Percentiles rank a stretch among this genome's conserved stretches.
phyloP scores from a whole-genome alignment of 1,284 basidiomycete species.

The Apiotrichum gamsii region DNA sequence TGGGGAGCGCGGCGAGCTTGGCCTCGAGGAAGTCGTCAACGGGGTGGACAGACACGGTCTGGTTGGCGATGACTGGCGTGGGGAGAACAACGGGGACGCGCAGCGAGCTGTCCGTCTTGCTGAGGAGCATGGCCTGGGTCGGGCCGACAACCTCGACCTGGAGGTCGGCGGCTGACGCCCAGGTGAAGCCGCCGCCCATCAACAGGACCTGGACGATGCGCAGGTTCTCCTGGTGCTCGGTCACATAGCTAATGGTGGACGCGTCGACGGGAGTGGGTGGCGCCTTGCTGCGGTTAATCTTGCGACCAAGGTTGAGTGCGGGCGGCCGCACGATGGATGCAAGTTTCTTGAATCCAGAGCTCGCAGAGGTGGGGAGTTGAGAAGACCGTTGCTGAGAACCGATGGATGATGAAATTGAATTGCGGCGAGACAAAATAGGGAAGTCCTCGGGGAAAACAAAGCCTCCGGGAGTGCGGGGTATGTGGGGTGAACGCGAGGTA shows the following conservation, averaged over 20 bases:
- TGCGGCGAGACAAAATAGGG: background rate
- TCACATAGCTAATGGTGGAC: constrained; percentile 54
- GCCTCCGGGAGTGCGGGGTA: no score
- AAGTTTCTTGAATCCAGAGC: constrained; percentile 1
- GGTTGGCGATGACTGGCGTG: constrained; percentile 56
- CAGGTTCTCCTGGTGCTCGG: constrained; percentile 76
- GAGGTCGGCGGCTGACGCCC: constrained; percentile 29
- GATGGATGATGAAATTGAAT: background rate
- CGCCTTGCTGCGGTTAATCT: background rate
- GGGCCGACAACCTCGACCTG: constrained; percentile 39
- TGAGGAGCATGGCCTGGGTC: constrained; percentile 56
- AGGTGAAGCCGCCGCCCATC: constrained; percentile 26
- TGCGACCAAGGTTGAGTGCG: background rate
- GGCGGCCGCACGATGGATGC: background rate
- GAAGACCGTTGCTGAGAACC: background rate
- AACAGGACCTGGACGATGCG: constrained; percentile 64
- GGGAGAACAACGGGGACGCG: constrained; percentile 63
- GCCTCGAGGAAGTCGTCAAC: constrained; percentile 58
- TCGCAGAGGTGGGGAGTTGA: background rate
- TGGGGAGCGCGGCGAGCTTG: constrained; percentile 53
- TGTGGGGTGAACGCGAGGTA: no score
- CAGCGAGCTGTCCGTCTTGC: constrained; percentile 55
- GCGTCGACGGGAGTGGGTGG: background rate
- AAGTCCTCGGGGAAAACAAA: background rate
- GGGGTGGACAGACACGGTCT: constrained; percentile 55